Percentiles rank a stretch among this genome's conserved stretches.
Conservation (phyloP, 2,329 filamentous ascomycete species). For the Fusarium bactridioides region DNA sequence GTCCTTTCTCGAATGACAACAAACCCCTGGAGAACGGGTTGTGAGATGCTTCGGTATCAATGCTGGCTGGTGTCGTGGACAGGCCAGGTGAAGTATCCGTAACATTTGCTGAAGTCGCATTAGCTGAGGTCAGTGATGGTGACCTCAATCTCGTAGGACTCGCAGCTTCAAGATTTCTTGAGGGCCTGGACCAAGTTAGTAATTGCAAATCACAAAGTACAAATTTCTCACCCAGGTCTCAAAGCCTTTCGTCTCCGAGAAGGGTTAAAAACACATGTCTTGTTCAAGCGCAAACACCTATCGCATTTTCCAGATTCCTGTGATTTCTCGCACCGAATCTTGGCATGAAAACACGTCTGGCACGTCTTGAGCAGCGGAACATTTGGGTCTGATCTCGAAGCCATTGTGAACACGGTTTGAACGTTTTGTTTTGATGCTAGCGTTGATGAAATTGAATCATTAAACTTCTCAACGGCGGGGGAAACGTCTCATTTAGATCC, state of each 20-base stretch:
- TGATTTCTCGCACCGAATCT: slow-evolving; percentile 47
- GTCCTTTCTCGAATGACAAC: slow-evolving; percentile 35
- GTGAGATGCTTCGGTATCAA: slow-evolving; percentile 27
- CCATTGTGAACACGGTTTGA: slow-evolving; percentile 1
- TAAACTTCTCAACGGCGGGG: slow-evolving; percentile 11
- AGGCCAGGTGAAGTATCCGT: not conserved
- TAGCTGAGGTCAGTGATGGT: slow-evolving; percentile 19
- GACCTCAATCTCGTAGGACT: slow-evolving; percentile 23
- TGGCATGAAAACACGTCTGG: slow-evolving; percentile 47
- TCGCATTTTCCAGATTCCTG: slow-evolving; percentile 46
- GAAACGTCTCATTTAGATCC: slow-evolving; percentile 12
- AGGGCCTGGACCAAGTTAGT: slow-evolving; percentile 1
- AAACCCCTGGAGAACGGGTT: slow-evolving; percentile 37
- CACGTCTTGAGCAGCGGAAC: slow-evolving; percentile 43
- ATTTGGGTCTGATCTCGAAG: slow-evolving; percentile 15
- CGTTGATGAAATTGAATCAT: not conserved
- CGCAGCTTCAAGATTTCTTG: slow-evolving; percentile 17
- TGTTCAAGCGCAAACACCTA: slow-evolving; percentile 45
- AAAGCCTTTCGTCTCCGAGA: slow-evolving; percentile 40
- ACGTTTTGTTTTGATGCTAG: not conserved
- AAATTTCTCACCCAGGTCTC: slow-evolving; percentile 22
- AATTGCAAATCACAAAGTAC: not conserved
- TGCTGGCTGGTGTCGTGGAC: slow-evolving; percentile 6
- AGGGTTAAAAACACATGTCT: slow-evolving; percentile 45
- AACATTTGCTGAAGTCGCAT: slow-evolving; percentile 4